Base-by-base conservation (phyloP, 1,139 yeast genomes). In the Spathaspora sp. region DNA sequence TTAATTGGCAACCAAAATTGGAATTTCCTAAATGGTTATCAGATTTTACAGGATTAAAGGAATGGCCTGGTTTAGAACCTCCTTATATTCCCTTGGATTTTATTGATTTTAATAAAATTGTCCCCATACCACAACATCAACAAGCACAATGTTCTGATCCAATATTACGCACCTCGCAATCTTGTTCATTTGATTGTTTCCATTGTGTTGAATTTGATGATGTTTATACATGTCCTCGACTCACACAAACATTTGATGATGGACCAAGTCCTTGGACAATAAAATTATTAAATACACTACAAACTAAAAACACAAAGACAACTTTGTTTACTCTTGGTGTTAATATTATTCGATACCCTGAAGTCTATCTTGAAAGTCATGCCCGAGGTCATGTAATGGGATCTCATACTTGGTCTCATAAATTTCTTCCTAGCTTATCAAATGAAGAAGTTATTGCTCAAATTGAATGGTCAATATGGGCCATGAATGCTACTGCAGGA, bases 381-480 rank as follows among this genome's bases (percentile, higher is more conserved):
- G 61, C 64, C 1, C 67, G 67, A 40, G 96, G 96, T 17, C 97
- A 93, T 63, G 67, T 90, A 33, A 70, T 90, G 61, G 98, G 89
- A 1, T 79, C 91, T 0, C 99, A 91, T 63, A 89, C 97, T 1
- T 91, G 97, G 97, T 83, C 93, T 4, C 98, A 91, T 67, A 82
- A 84, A 48, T 88, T 85, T 56, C 73, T 91, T 51, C 97, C 98
- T 1, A 68, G 83, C 1, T 71, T 91, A 48, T 65, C 81, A 15
- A 89, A 89, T 61, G 93, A 89, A 63, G 80, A 89, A 51, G 81
- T 91, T 17, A 82, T 87, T 49, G 96, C 97, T 0, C 97, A 91
- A 63, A 69, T 91, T 41, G 85, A 91, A 66, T 91, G 98, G 99
- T 86, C 95, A 1, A 82, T 90, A 34, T 91, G 98, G 98, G 97